These are phyloP conservation scores for Pedinophyceae sp. DNA, from an alignment of 139 green algal species.

Conservation along the genomic window DNA sequence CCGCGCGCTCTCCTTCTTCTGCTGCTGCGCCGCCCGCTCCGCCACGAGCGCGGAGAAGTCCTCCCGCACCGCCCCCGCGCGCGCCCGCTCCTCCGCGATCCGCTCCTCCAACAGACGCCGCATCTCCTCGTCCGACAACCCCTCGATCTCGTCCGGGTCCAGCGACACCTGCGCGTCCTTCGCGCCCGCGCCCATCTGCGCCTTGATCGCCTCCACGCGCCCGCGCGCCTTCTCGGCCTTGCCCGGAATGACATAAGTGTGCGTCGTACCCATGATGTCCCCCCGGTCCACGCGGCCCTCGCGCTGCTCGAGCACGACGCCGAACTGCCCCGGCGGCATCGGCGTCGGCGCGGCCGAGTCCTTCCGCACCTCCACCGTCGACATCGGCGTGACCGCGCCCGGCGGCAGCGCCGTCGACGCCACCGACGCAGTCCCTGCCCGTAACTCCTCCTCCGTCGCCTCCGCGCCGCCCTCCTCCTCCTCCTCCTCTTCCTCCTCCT, in stretches of 20 bases:
- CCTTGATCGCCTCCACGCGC: background rate
- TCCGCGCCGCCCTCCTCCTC: constrained; percentile 31
- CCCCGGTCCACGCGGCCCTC: constrained; percentile 15
- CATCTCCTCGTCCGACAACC: constrained; percentile 6
- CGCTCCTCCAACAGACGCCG: constrained; percentile 4
- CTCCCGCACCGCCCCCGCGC: constrained; percentile 26
- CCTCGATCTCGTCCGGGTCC: background rate
- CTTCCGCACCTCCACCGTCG: constrained; percentile 9
- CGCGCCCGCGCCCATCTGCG: background rate
- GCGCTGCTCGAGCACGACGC: constrained; percentile 60
- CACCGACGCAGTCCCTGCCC: constrained; percentile 16
- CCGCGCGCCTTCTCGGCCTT: background rate
- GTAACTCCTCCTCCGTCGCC: constrained; percentile 37
- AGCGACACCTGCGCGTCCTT: background rate
- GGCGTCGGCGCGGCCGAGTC: background rate
- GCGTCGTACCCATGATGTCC: constrained; percentile 63
- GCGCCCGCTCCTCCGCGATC: constrained; percentile 26
- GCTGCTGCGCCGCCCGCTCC: constrained; percentile 56
- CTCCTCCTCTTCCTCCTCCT: constrained; percentile 54
- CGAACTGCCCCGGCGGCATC: constrained; percentile 16
- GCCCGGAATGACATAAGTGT: constrained; percentile 77
- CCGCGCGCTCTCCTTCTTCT: constrained; percentile 41
- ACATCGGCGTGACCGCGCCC: constrained; percentile 10
- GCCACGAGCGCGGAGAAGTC: constrained; percentile 92
- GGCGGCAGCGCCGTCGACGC: background rate